Percentiles rank a stretch among this genome's conserved stretches.
Evolutionary conservation across 768 basidiomycete species (phyloP).

Genomic region (Jaapia argillacea): DNA sequence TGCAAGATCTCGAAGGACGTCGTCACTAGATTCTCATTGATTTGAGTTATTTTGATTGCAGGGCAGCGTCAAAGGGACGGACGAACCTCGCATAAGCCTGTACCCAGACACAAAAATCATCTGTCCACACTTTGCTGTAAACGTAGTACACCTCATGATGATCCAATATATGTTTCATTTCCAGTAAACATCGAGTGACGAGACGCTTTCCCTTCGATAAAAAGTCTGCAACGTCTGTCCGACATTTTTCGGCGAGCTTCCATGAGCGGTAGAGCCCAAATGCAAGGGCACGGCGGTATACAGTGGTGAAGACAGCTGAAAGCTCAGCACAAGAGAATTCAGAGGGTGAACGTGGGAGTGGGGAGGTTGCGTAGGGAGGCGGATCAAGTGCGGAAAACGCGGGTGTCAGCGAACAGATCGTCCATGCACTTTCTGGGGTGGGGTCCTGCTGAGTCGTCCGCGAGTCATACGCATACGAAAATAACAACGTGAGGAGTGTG

Average conservation of each 20-base stretch:
- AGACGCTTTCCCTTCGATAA: slow-evolving; percentile 52
- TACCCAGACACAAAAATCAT: slow-evolving; percentile 79
- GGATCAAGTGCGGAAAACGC: slow-evolving; percentile 80
- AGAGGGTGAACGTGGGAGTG: slow-evolving; percentile 8
- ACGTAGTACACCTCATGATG: slow-evolving; percentile 82
- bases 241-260: slow-evolving; percentile 59
- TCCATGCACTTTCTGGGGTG: slow-evolving; percentile 88
- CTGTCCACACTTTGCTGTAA: slow-evolving; percentile 82
- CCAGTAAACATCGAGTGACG: slow-evolving; percentile 56
- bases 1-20: slow-evolving; percentile 36
- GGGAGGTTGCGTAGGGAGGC: slow-evolving; percentile 35
- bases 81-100: slow-evolving; percentile 61
- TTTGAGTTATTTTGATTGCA: too few species aligned
- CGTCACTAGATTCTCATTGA: slow-evolving; percentile 36
- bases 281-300: slow-evolving; percentile 64
- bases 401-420: slow-evolving; percentile 60
- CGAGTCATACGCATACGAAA: slow-evolving; percentile 74
- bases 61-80: not conserved
- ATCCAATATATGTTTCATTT: slow-evolving; percentile 65
- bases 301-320: slow-evolving; percentile 39
- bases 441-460: slow-evolving; percentile 71
- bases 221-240: slow-evolving; percentile 47
- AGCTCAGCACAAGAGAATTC: slow-evolving; percentile 34
- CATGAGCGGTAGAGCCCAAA: slow-evolving; percentile 81
- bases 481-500: slow-evolving; percentile 60